Conservation (phyloP, 768 basidiomycete species). For the Leccinum truebloodii region DNA sequence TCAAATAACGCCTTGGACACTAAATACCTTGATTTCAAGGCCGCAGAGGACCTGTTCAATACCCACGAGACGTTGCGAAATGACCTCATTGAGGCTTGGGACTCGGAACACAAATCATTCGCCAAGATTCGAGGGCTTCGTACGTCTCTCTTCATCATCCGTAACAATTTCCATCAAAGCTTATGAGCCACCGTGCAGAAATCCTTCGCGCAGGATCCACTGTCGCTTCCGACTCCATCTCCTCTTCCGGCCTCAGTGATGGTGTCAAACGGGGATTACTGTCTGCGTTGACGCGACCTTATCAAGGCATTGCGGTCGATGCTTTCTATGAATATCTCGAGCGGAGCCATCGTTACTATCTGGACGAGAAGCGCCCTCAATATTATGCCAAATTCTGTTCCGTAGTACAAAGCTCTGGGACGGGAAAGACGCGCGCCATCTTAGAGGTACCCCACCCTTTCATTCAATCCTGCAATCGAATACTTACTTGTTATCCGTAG, state of each 20-base stretch:
- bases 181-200: too few species aligned
- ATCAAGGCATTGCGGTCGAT: too few species aligned
- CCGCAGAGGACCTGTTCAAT: not conserved
- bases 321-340: too few species aligned
- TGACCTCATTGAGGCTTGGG: not conserved
- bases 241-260: too few species aligned
- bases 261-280: too few species aligned
- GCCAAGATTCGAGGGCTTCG: not conserved
- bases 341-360: too few species aligned
- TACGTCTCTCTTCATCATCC: not conserved
- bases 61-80: not conserved
- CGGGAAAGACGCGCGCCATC: not conserved
- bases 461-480: not conserved
- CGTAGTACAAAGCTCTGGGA: not conserved
- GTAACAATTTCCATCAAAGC: too few species aligned
- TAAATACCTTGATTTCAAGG: accelerated
- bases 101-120: not conserved
- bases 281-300: too few species aligned
- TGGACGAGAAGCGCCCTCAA: too few species aligned
- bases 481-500: not conserved
- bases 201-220: too few species aligned
- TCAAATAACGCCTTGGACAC: not conserved
- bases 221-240: too few species aligned
- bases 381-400: not conserved
- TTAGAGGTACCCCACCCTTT: not conserved